Evolutionary conservation across 2,329 filamentous ascomycete genomes (phyloP).

Genomic region (Coleophoma eucalyptorum): DNA sequence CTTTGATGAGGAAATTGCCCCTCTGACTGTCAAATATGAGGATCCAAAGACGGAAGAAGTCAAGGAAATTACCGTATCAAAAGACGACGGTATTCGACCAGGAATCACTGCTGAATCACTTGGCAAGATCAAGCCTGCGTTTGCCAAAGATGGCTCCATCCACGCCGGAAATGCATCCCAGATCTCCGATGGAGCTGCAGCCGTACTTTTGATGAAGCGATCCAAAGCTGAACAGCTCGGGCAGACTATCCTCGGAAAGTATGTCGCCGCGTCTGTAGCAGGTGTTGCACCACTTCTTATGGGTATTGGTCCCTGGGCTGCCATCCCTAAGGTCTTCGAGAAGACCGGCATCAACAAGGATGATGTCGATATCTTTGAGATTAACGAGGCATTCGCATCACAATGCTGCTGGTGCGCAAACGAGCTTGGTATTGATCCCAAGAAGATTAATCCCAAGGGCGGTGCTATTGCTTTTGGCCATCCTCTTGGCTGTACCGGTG

Average conservation of each 20-base stretch:
- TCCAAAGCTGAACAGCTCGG: conserved; percentile 84
- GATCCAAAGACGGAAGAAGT: conserved; percentile 88
- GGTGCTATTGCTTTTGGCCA: conserved; percentile 96
- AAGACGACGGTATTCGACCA: conserved; percentile 82
- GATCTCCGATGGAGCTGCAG: conserved; percentile 92
- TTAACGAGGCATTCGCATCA: conserved; percentile 97
- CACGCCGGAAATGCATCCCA: conserved; percentile 96
- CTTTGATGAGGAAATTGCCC: conserved; percentile 87
- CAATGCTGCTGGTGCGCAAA: conserved; percentile 94
- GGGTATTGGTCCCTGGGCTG: conserved; percentile 93
- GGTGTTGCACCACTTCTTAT: conserved; percentile 92
- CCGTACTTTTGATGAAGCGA: conserved; percentile 93
- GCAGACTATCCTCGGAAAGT: conserved; percentile 90
- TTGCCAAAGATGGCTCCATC: conserved; percentile 87
- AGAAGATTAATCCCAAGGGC: conserved; percentile 97
- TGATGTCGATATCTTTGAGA: conserved; percentile 96
- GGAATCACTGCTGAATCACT: conserved; percentile 86
- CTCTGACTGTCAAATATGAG: conserved; percentile 80
- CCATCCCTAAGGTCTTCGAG: conserved; percentile 86
- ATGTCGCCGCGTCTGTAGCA: conserved; percentile 77
- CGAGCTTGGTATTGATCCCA: conserved; percentile 74
- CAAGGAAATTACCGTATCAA: conserved; percentile 76
- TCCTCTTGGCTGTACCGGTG: conserved; percentile 90
- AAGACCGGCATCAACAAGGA: conserved; percentile 83
- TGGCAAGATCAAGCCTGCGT: conserved; percentile 86